phyloP scores from a whole-genome alignment of 257 asterid species.

The Solanum tarapatanum region DNA sequence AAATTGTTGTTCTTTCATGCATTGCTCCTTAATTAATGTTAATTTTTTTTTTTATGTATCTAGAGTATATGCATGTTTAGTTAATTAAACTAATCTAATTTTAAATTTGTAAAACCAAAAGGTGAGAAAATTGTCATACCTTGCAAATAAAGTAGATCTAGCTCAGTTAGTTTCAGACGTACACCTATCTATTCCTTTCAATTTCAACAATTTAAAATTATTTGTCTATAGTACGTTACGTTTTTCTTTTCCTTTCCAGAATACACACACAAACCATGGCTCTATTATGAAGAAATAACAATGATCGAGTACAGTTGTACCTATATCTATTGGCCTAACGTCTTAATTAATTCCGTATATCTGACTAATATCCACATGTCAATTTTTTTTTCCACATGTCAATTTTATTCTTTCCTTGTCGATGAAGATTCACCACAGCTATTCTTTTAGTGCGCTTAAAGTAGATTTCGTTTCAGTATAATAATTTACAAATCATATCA shows the following conservation, averaged over 20 bases:
- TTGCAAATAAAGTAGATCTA: no score
- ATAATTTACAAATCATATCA: no score
- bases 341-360: background rate
- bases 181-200: background rate
- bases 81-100: no score
- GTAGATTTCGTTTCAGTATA: background rate
- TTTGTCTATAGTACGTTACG: background rate
- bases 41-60: background rate
- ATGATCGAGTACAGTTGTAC: no score
- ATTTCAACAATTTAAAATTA: background rate
- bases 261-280: background rate
- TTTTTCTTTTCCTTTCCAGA: background rate
- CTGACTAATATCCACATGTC: background rate
- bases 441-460: background rate
- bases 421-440: no score
- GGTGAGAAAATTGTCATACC: no score
- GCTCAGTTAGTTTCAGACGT: background rate
- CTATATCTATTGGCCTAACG: background rate
- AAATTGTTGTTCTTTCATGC: background rate
- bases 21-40: background rate
- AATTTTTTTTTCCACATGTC: background rate
- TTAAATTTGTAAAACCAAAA: no score
- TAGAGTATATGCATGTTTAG: background rate
- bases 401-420: background rate
- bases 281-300: background rate